Base-by-base conservation (phyloP, 2,329 filamentous ascomycete genomes). In the Stemphylium beticola region DNA sequence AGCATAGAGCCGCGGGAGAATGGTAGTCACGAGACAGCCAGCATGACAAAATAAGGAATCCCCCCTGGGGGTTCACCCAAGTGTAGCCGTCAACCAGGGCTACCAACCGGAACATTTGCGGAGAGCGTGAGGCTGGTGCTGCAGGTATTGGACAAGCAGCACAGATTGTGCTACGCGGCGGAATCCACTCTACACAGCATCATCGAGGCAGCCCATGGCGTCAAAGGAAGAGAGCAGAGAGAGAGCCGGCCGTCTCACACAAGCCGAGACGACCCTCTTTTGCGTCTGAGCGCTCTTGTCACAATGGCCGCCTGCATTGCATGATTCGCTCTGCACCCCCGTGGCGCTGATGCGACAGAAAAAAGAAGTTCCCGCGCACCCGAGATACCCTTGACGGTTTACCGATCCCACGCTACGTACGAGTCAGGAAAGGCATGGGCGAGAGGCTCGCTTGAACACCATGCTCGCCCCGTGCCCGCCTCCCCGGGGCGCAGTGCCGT, bases 311-410 rank as follows among this genome's bases (percentile, higher is more conserved):
- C 53, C 58, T 66, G 67, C 65, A 65, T 53, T 57, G 45, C 68
- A 67, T 68, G 65, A 73, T 74, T 73, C 65, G 68, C 60, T 62
- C 36, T 53, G 57, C 54, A 58, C 26, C 39, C 43, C 39, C 52
- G 60, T 65, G 66, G 67, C 63, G 64, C 60, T 61, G 61, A 57
- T 60, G 56, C 58, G 62, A 62, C 62, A 61, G 59, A 58, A 72
- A 68, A 67, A 71, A 68, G 55, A 66, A 69, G 59, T 57, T 47
- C 51, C 48, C 60, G 58, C 53, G 55, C 62, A 61, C 63, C 63
- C 65, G 57, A 61, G 60, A 69, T 45, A 49, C 20, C 44, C 50
- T 39, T 22, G 32, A 20, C 43, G 59, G 40, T 24, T 58, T 59
- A 52, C 55, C 50, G 51, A 58, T 64, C 68, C 65, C 66, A 69